Conservation (phyloP, 257 asterid genomes). For the Primulina tabacum region DNA sequence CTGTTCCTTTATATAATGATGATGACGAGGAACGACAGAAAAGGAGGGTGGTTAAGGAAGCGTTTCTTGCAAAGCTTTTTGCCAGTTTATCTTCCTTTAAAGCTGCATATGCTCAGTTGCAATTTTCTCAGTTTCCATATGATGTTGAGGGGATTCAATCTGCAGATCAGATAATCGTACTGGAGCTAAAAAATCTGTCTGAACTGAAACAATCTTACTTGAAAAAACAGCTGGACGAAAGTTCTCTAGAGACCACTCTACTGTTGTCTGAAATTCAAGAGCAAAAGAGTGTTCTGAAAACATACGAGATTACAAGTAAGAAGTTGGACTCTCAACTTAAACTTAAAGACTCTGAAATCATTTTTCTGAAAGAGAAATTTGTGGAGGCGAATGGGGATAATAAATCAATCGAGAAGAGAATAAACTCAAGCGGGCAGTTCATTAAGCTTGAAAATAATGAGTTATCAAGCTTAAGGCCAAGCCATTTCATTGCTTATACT, state of each 20-base stretch:
- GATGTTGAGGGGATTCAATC: conserved; percentile 77
- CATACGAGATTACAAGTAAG: conserved; percentile 57
- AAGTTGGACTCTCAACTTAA: conserved; percentile 71
- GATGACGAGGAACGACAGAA: conserved; percentile 32
- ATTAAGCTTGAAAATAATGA: conserved; percentile 30
- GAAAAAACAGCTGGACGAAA: conserved; percentile 52
- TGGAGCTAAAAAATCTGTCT: conserved; percentile 63
- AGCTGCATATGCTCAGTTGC: conserved; percentile 77
- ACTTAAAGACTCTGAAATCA: conserved; percentile 75
- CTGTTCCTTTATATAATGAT: conserved; percentile 12
- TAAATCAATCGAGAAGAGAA: conserved; percentile 54
- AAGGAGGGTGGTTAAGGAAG: conserved; percentile 39
- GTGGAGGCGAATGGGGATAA: conserved; percentile 55
- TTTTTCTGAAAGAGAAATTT: conserved; percentile 66
- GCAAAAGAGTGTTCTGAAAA: conserved; percentile 50
- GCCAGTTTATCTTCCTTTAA: conserved; percentile 65
- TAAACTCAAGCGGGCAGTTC: conserved; percentile 48
- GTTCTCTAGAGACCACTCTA: conserved; percentile 51
- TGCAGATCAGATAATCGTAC: conserved; percentile 57
- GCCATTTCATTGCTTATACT: conserved; percentile 45
- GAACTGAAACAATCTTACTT: conserved; percentile 59
- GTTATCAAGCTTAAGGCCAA: conserved; percentile 44
- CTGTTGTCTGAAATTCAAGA: conserved; percentile 60
- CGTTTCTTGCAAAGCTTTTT: conserved; percentile 69
- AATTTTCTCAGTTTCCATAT: conserved; percentile 72